A percentile compares a stretch with the other conserved stretches of the same genome.
Evolutionary conservation across 805 yeast genomes (phyloP).

Genomic region (Metschnikowia amazonensis): DNA sequence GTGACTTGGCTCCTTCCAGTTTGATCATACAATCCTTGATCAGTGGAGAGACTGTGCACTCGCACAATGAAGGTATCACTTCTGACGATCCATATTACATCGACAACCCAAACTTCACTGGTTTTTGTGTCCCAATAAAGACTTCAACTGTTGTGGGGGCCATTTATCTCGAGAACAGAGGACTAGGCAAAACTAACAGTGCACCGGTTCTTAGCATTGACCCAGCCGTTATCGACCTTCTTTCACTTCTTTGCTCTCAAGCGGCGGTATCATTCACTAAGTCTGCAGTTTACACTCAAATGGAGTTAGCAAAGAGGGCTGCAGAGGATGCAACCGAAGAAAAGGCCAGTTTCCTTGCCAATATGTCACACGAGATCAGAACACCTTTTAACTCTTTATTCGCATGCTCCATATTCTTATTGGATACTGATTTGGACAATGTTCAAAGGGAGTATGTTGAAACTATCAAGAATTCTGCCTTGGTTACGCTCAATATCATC

Average conservation of each 20-base stretch:
- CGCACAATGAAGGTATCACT: slow-evolving; percentile 27
- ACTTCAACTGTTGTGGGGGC: slow-evolving; percentile 43
- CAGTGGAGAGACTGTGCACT: slow-evolving; percentile 29
- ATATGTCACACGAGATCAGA: slow-evolving; percentile 56
- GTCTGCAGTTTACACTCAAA: slow-evolving; percentile 43
- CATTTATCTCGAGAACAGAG: slow-evolving; percentile 37
- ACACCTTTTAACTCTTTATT: slow-evolving; percentile 53
- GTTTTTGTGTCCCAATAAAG: slow-evolving; percentile 45
- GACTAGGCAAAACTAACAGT: neutral
- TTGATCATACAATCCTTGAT: slow-evolving; percentile 37
- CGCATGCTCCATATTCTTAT: slow-evolving; percentile 46
- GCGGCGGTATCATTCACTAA: slow-evolving; percentile 51
- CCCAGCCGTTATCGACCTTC: slow-evolving; percentile 35
- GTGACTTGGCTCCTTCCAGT: slow-evolving; percentile 42
- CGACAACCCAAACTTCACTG: slow-evolving; percentile 30
- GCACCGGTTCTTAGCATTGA: slow-evolving; percentile 16
- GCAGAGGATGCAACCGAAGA: slow-evolving; percentile 55
- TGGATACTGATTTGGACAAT: slow-evolving; percentile 43
- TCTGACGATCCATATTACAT: slow-evolving; percentile 41
- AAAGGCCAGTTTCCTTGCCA: slow-evolving; percentile 50
- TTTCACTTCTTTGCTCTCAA: slow-evolving; percentile 45
- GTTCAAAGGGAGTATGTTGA: slow-evolving; percentile 50
- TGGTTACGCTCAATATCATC: slow-evolving; percentile 49
- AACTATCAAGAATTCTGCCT: slow-evolving; percentile 48
- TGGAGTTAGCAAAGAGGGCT: slow-evolving; percentile 39